A percentile compares a stretch with the other conserved stretches of the same genome.
These are phyloP conservation scores for Guadua angustifolia DNA, from an alignment of 176 grass and related monocot genomes.

Conservation along the genomic window DNA sequence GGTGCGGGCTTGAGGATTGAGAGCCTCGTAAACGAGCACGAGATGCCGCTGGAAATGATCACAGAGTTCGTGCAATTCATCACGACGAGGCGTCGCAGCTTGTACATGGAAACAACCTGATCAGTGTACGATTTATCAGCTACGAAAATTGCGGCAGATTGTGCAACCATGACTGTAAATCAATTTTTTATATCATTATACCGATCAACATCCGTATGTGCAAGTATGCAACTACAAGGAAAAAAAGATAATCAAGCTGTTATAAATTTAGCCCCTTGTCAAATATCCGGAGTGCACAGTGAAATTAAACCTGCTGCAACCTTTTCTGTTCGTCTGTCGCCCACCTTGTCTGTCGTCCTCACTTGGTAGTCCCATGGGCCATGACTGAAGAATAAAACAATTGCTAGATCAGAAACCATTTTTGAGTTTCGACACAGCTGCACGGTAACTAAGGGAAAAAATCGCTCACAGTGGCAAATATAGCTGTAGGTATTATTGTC, in stretches of 20 bases:
- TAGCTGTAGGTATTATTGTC: neutral
- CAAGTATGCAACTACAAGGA: neutral
- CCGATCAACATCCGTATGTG: neutral
- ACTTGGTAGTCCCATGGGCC: neutral
- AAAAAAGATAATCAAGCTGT: neutral
- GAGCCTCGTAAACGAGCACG: no score
- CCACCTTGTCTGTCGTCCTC: neutral
- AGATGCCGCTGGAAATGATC: no score
- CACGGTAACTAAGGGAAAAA: neutral
- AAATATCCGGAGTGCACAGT: neutral
- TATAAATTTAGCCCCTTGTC: neutral
- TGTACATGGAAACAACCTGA: no score
- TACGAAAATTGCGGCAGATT: no score
- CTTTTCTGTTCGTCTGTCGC: neutral
- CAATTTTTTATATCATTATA: no score
- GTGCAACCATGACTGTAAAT: neutral
- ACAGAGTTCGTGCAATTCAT: no score
- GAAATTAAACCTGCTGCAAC: neutral
- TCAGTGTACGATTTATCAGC: no score
- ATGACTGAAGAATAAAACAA: slow-evolving; percentile 2
- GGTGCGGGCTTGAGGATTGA: no score
- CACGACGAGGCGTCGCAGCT: no score
- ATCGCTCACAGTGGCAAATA: neutral
- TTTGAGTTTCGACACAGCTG: neutral
- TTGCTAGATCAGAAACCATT: neutral